Base-by-base conservation (phyloP, 2,329 filamentous ascomycete genomes). In the Mycosphaerella sp. region DNA sequence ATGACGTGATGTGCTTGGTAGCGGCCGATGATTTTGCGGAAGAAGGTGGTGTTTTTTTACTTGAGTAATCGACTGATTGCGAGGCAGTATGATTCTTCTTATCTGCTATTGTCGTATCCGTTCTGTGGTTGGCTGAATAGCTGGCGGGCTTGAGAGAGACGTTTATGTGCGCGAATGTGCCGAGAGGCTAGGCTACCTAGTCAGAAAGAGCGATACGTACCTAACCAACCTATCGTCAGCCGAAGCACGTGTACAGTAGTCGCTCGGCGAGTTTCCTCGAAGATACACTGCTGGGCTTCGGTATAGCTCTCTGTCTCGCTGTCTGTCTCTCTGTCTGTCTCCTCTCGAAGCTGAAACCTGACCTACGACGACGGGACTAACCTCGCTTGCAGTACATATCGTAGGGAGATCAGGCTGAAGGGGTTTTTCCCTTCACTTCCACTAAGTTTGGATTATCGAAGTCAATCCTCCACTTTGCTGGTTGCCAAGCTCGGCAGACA, bases 11-110 rank as follows among this genome's bases (percentile, higher is more conserved):
- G 41, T 25, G 25, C 34, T n/a, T 37, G 35, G 34, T 40, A 49
- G 39, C 41, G 45, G n/a, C 42, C 39, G 34, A 53, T 32, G 25
- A 53, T 42, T 10, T 34, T 44, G 12, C 39, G 21, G 36, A 53
- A 27, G 10, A 41, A 44, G 25, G 49, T 49, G 17, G 35, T 9
- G 35, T 3, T 32, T 30, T 6, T 10, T 30, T 6, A 30, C 28
- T 36, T 37, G 10, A 17, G n/a, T n/a, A n/a, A n/a, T n/a, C n/a
- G n/a, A n/a, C n/a, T n/a, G n/a, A n/a, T n/a, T n/a, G n/a, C n/a
- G n/a, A n/a, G n/a, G n/a, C n/a, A n/a, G n/a, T n/a, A 1, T 21
- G 21, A 21, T 6, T 21, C 21, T 21, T 4, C 6, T 21, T 21
- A 6, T 21, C 21, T 21, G 21, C 21, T 4, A 21, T 21, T 4